Percentiles rank a stretch among this genome's conserved stretches.
Conservation (phyloP, 768 basidiomycete species). For the Agrocybe chaxingu region DNA sequence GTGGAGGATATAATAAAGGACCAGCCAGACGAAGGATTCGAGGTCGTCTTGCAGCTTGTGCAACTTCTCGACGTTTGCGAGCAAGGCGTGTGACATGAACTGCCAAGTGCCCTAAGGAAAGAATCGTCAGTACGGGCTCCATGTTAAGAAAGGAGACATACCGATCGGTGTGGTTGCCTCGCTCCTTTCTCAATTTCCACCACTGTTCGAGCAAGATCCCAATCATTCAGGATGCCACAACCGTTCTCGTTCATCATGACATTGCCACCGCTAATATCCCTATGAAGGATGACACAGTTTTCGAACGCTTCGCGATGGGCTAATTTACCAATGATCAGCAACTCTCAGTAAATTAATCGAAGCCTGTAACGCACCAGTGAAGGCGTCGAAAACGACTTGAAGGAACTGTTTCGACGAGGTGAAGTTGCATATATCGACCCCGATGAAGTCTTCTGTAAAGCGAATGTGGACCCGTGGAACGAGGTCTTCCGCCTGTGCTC, state of each 20-base stretch:
- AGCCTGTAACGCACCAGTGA: constrained; percentile 14
- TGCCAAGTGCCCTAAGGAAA: too few species aligned
- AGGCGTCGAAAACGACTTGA: constrained; percentile 18
- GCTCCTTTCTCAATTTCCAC: too few species aligned
- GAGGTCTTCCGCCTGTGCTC: background rate
- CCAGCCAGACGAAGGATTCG: constrained; percentile 1
- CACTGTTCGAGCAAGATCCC: too few species aligned
- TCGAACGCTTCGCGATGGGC: too few species aligned
- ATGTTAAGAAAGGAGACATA: too few species aligned
- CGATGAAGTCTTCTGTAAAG: constrained; percentile 17
- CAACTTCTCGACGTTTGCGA: background rate
- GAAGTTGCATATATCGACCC: constrained; percentile 8
- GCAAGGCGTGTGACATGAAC: background rate
- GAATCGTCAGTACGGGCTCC: too few species aligned
- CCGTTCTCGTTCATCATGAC: too few species aligned
- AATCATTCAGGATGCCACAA: too few species aligned
- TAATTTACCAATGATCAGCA: too few species aligned
- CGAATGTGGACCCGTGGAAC: constrained; percentile 18
- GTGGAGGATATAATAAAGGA: constrained; percentile 1
- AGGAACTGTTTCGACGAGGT: constrained; percentile 15
- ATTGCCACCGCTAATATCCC: too few species aligned
- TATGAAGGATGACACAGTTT: too few species aligned
- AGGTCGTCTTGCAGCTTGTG: constrained; percentile 1
- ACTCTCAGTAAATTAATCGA: background rate
- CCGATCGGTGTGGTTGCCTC: too few species aligned